Evolutionary conservation across 495 filamentous ascomycete genomes (phyloP).

Genomic region (Cudoniella acicularis): DNA sequence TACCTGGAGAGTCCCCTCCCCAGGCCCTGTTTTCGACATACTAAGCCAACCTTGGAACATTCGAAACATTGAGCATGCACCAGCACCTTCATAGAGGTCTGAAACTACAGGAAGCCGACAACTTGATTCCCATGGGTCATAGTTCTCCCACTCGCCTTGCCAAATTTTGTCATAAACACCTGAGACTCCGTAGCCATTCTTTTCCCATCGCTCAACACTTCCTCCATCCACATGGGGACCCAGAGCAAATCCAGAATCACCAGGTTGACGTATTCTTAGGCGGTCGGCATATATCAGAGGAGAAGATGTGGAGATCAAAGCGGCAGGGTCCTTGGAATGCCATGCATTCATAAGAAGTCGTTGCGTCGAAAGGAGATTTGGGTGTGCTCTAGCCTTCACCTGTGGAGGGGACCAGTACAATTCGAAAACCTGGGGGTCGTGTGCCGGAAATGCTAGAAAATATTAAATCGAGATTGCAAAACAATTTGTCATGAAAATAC

Average conservation of each 20-base stretch:
- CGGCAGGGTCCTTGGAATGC: slow-evolving; percentile 61
- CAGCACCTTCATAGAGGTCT: slow-evolving; percentile 79
- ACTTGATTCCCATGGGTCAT: slow-evolving; percentile 75
- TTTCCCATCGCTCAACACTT: slow-evolving; percentile 83
- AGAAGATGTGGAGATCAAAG: slow-evolving; percentile 53
- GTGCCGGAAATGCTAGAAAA: slow-evolving; percentile 43
- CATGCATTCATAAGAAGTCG: slow-evolving; percentile 69
- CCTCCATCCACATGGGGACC: slow-evolving; percentile 87
- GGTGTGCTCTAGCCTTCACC: slow-evolving; percentile 67
- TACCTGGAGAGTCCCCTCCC: slow-evolving; percentile 79
- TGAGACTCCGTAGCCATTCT: slow-evolving; percentile 65
- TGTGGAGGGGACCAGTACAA: slow-evolving; percentile 85
- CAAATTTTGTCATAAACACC: slow-evolving; percentile 70
- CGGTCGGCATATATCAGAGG: slow-evolving; percentile 79
- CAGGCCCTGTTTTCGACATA: slow-evolving; percentile 66
- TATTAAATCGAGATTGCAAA: not conserved
- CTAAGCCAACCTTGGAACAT: slow-evolving; percentile 89
- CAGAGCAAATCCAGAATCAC: slow-evolving; percentile 76
- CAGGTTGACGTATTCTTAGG: slow-evolving; percentile 70
- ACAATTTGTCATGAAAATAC: slow-evolving; percentile 21
- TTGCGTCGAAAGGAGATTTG: slow-evolving; percentile 66
- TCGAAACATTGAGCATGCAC: slow-evolving; percentile 78
- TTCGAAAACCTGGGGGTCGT: slow-evolving; percentile 74
- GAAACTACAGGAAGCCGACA: slow-evolving; percentile 63
- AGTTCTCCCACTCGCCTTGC: slow-evolving; percentile 73